Conservation (phyloP, 2,329 filamentous ascomycete species). For the Colletotrichum noveboracense region DNA sequence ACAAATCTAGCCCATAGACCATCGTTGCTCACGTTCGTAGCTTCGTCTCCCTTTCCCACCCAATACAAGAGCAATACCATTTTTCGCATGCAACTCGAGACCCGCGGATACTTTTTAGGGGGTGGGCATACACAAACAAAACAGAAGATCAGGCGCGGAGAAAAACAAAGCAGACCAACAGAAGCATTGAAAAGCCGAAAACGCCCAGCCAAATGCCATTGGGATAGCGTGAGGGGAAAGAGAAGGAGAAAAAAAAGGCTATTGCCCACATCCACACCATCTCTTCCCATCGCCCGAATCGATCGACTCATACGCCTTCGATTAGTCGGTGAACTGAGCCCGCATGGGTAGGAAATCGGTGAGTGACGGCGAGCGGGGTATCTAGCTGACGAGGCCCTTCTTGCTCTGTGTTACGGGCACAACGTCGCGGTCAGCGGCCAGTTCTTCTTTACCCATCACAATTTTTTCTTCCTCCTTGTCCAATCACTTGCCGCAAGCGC, state of each 20-base stretch:
- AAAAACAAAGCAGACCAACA: neutral
- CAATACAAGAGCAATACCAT: neutral
- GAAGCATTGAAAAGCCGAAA: constrained; percentile 15
- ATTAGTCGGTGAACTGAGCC: neutral
- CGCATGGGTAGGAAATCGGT: neutral
- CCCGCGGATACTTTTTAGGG: neutral
- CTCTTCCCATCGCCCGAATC: neutral
- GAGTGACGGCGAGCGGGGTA: neutral
- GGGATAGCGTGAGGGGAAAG: constrained; percentile 3
- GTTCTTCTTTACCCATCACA: neutral
- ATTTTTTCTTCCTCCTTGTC: neutral
- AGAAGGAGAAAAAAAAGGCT: neutral
- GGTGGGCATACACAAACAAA: neutral
- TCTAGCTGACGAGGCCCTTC: constrained; percentile 44
- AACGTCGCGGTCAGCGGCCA: constrained; percentile 14
- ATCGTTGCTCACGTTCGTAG: neutral
- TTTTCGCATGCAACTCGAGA: neutral
- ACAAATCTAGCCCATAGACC: neutral
- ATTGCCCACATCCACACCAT: neutral
- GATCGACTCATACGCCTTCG: constrained; percentile 1
- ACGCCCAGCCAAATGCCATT: constrained; percentile 24
- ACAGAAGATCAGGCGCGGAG: neutral
- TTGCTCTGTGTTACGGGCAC: constrained; percentile 35
- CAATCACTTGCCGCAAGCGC: neutral
- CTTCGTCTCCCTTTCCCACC: neutral